Percentiles rank a stretch among this genome's conserved stretches.
These are phyloP conservation scores for Podaxis sp. DNA, from an alignment of 768 basidiomycete genomes.

Conservation along the genomic window DNA sequence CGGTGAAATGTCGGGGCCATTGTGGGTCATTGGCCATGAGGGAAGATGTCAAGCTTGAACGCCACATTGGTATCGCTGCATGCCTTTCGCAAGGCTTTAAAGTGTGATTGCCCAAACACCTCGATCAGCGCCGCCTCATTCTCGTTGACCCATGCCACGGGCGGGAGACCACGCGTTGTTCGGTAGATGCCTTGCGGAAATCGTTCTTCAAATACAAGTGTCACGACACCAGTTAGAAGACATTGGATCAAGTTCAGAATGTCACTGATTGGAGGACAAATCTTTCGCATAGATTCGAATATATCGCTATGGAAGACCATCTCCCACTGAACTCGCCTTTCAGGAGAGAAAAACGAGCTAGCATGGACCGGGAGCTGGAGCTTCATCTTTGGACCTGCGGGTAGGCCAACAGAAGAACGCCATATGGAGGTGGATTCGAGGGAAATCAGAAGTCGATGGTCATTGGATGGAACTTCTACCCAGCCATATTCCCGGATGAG, in stretches of 20 bases:
- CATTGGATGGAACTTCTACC: constrained; percentile 57
- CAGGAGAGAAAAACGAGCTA: constrained; percentile 83
- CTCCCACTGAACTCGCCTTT: constrained; percentile 84
- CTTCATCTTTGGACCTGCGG: constrained; percentile 71
- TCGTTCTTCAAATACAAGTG: constrained; percentile 73
- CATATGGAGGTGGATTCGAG: constrained; percentile 78
- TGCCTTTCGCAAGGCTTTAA: constrained; percentile 69
- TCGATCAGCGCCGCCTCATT: constrained; percentile 68
- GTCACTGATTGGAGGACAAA: constrained; percentile 68
- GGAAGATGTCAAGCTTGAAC: constrained; percentile 71
- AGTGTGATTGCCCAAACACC: constrained; percentile 74
- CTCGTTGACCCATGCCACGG: constrained; percentile 72
- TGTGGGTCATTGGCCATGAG: constrained; percentile 20
- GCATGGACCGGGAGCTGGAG: constrained; percentile 78
- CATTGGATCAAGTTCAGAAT: constrained; percentile 70
- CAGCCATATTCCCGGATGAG: constrained; percentile 73
- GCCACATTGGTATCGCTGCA: constrained; percentile 69
- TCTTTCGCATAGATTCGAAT: constrained; percentile 69
- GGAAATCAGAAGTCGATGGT: constrained; percentile 74
- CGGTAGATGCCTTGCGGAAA: constrained; percentile 68
- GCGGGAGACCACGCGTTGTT: constrained; percentile 76
- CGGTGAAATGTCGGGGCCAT: constrained; percentile 10
- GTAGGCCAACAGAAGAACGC: constrained; percentile 74
- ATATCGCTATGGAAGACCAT: constrained; percentile 86
- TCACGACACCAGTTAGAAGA: constrained; percentile 70